Conservation (phyloP, 2,329 filamentous ascomycete species). For the Aureobasidium uvarum region DNA sequence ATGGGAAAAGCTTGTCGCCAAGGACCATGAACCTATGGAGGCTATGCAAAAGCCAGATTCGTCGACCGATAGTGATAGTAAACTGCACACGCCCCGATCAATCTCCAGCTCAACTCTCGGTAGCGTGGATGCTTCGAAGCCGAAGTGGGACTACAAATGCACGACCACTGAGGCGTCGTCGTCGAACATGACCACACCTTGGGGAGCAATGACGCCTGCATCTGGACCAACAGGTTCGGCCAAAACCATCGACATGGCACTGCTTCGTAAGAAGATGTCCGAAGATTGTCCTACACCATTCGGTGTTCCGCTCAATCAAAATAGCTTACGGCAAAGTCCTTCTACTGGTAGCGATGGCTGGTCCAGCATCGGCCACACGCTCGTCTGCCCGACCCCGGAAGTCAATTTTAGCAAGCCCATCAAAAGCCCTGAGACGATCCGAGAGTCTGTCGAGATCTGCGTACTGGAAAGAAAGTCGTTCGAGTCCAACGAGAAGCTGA, state of each 20-base stretch:
- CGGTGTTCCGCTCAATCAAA: background rate
- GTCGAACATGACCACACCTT: constrained; percentile 12
- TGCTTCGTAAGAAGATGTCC: constrained; percentile 2
- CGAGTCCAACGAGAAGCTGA: background rate
- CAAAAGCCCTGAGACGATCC: constrained; percentile 9
- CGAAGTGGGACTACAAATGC: constrained; percentile 5
- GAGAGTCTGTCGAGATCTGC: background rate
- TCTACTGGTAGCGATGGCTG: constrained; percentile 7
- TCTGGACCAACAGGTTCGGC: background rate
- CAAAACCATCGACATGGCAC: background rate
- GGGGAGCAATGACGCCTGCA: background rate
- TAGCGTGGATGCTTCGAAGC: background rate
- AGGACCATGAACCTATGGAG: background rate
- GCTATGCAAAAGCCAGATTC: background rate
- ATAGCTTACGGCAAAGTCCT: background rate
- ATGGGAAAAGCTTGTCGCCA: background rate
- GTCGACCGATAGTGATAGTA: background rate
- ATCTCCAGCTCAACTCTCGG: constrained; percentile 7
- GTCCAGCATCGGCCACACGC: constrained; percentile 9
- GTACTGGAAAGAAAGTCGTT: background rate
- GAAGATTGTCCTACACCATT: background rate
- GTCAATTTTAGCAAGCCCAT: constrained; percentile 4
- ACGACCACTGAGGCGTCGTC: constrained; percentile 5
- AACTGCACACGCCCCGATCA: background rate
- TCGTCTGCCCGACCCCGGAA: constrained; percentile 5